Conservation (phyloP, 2,329 filamentous ascomycete genomes). For the Fusarium nurragi region DNA sequence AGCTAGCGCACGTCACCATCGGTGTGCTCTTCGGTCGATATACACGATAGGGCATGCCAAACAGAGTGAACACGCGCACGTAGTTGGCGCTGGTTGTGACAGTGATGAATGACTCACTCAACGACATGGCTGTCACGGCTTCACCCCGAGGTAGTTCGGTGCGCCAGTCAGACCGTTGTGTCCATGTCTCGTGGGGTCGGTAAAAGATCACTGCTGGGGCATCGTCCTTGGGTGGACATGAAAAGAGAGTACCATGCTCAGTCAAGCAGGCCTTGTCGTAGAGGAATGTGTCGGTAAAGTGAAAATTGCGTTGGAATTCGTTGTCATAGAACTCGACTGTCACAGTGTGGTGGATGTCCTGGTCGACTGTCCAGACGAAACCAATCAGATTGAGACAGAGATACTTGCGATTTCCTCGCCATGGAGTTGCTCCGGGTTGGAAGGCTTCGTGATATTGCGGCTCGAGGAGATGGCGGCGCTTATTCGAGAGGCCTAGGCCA, state of each 20-base stretch:
- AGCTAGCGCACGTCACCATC: constrained; percentile 91
- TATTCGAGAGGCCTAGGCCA: constrained; percentile 55
- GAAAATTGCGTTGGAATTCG: constrained; percentile 90
- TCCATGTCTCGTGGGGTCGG: constrained; percentile 97
- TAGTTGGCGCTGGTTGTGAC: constrained; percentile 89
- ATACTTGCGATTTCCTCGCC: constrained; percentile 93
- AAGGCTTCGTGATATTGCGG: constrained; percentile 84
- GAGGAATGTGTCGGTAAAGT: constrained; percentile 94
- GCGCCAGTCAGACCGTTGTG: constrained; percentile 87
- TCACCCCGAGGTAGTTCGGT: constrained; percentile 90
- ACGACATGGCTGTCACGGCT: constrained; percentile 83
- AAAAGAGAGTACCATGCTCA: constrained; percentile 85
- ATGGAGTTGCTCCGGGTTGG: constrained; percentile 93
- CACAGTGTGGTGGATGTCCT: constrained; percentile 91
- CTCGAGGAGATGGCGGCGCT: constrained; percentile 60
- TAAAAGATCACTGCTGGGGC: constrained; percentile 88
- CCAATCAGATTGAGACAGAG: constrained; percentile 93
- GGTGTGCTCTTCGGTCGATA: constrained; percentile 92
- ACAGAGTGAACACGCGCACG: constrained; percentile 91
- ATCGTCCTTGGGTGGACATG: constrained; percentile 75
- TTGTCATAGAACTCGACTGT: constrained; percentile 98
- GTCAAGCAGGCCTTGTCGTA: constrained; percentile 97
- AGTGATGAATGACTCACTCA: constrained; percentile 90
- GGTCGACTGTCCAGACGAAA: constrained; percentile 96
- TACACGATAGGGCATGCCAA: constrained; percentile 87